phyloP scores from a whole-genome alignment of 2,329 filamentous ascomycete genomes.

The Pseudocercospora musae region DNA sequence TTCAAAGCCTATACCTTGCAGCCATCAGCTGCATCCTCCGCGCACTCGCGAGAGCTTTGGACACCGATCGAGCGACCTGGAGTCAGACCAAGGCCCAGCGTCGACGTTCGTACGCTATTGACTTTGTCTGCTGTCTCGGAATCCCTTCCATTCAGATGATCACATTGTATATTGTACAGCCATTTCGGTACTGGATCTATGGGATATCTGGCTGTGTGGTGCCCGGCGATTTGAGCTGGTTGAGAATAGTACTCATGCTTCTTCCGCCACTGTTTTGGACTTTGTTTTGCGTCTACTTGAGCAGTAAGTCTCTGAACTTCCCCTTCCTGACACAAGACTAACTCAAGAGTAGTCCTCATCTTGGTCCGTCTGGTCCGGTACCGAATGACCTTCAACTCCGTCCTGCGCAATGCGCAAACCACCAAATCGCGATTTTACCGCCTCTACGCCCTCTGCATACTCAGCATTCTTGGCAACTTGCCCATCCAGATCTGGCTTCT shows the following conservation, averaged over 20 bases:
- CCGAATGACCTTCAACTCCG: conserved; percentile 54
- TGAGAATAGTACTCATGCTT: conserved; percentile 51
- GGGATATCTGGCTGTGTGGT: conserved; percentile 59
- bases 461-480: conserved; percentile 50
- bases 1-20: conserved; percentile 52
- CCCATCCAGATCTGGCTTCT: conserved; percentile 55
- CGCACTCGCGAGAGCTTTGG: conserved; percentile 58
- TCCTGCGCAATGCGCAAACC: conserved; percentile 53
- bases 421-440: conserved; percentile 61
- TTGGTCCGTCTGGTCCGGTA: conserved; percentile 60
- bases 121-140: conserved; percentile 55
- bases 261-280: conserved; percentile 58
- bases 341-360: conserved; percentile 50
- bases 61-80: conserved; percentile 55
- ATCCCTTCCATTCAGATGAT: conserved; percentile 55
- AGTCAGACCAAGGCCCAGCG: conserved; percentile 49
- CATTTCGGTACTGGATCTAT: conserved; percentile 56
- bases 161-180: conserved; percentile 59
- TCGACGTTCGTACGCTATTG: conserved; percentile 47
- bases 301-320: conserved; percentile 45
- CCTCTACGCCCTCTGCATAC: conserved; percentile 56
- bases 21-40: conserved; percentile 58
- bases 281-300: conserved; percentile 54
- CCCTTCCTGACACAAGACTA: not conserved
- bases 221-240: conserved; percentile 56